phyloP scores from a whole-genome alignment of 179 eudicot genomes.

The Beta corolliflora region DNA sequence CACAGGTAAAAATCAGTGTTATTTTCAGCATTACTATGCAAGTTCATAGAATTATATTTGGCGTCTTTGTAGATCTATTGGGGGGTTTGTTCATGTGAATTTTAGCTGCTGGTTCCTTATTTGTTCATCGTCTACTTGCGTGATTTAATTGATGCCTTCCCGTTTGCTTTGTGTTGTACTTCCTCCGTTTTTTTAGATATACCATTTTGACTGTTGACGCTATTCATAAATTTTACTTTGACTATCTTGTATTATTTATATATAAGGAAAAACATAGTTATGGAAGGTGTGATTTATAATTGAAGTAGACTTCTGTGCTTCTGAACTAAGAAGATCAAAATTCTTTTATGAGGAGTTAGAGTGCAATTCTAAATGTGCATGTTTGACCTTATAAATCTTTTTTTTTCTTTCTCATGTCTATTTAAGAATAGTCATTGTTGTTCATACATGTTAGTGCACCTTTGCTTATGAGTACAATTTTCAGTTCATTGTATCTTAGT shows the following conservation, averaged over 20 bases:
- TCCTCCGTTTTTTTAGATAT: neutral
- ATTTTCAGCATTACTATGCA: neutral
- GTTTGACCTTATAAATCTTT: too few species aligned
- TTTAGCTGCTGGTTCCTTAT: neutral
- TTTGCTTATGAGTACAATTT: neutral
- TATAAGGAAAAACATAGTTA: too few species aligned
- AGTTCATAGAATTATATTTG: neutral
- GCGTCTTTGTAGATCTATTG: neutral
- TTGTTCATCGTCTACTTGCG: neutral
- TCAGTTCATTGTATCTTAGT: neutral
- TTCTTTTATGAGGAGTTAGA: too few species aligned
- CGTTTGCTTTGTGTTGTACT: neutral
- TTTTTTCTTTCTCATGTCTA: too few species aligned
- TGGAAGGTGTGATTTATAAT: too few species aligned
- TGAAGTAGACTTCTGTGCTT: too few species aligned
- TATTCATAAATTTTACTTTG: neutral
- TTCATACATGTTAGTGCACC: neutral
- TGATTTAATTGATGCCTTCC: neutral
- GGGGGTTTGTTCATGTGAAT: neutral
- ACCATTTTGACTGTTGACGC: neutral
- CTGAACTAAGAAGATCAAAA: too few species aligned
- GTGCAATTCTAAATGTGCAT: too few species aligned
- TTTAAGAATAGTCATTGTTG: too few species aligned
- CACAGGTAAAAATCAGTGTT: slow-evolving; percentile 58
- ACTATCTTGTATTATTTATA: too few species aligned